Evolutionary conservation across 1,284 basidiomycete genomes (phyloP).

Genomic region (Moesziomyces globuligerus): DNA sequence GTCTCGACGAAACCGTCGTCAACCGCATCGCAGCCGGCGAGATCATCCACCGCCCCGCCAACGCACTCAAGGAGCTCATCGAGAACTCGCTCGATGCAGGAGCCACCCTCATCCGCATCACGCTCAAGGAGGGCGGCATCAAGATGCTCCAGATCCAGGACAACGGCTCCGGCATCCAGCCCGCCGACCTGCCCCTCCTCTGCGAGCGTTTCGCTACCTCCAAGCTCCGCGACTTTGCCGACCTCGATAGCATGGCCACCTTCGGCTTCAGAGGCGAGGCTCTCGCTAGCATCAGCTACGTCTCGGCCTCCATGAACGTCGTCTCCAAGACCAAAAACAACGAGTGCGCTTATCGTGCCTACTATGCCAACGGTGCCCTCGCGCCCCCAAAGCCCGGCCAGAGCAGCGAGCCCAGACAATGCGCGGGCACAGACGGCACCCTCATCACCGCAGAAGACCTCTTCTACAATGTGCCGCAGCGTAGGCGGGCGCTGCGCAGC

Average conservation of each 20-base stretch:
- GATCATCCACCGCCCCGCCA: slow-evolving; percentile 94
- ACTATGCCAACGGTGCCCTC: slow-evolving; percentile 53
- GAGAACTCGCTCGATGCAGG: slow-evolving; percentile 96
- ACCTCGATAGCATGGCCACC: slow-evolving; percentile 84
- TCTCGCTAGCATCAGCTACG: slow-evolving; percentile 93
- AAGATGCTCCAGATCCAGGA: slow-evolving; percentile 96
- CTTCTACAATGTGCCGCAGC: slow-evolving; percentile 92
- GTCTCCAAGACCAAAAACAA: slow-evolving; percentile 75
- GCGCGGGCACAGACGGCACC: slow-evolving; percentile 94
- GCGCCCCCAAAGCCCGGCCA: slow-evolving; percentile 53
- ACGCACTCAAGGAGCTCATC: slow-evolving; percentile 94
- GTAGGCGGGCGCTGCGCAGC: slow-evolving; percentile 84
- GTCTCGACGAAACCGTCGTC: slow-evolving; percentile 71
- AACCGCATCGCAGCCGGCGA: slow-evolving; percentile 76
- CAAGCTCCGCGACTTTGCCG: slow-evolving; percentile 86
- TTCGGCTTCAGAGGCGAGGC: slow-evolving; percentile 99
- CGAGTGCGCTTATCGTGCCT: slow-evolving; percentile 61
- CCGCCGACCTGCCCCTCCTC: slow-evolving; percentile 83
- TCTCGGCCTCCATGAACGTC: slow-evolving; percentile 82
- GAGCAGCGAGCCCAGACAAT: slow-evolving; percentile 75
- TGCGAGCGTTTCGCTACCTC: slow-evolving; percentile 97
- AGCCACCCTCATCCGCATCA: slow-evolving; percentile 84
- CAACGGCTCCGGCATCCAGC: slow-evolving; percentile 87
- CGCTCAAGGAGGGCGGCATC: slow-evolving; percentile 93
- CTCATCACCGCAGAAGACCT: slow-evolving; percentile 92